Conservation (phyloP, 116 monocot genomes). For the Papilionanthe hybrid region DNA sequence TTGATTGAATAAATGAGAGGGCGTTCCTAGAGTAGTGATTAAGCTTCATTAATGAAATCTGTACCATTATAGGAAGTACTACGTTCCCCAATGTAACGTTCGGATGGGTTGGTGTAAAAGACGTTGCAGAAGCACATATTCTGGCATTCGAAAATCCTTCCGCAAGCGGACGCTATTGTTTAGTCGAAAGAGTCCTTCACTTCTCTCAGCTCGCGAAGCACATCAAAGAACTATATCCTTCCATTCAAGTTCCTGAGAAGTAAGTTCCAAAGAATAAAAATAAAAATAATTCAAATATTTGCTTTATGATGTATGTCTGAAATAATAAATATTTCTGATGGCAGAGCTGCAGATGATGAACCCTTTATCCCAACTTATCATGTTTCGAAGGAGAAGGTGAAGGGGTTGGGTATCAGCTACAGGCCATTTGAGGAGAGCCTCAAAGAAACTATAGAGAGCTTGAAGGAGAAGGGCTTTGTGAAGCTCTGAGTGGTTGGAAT, state of each 20-base stretch:
- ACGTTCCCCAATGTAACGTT: constrained; percentile 59
- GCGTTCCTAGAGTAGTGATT: no score
- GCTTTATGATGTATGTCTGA: no score
- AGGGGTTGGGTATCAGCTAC: constrained; percentile 29
- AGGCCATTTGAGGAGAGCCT: constrained; percentile 33
- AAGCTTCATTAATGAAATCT: not conserved
- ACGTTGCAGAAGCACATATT: constrained; percentile 80
- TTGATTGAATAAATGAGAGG: no score
- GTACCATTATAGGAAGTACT: constrained; percentile 37
- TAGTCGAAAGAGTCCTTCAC: constrained; percentile 79
- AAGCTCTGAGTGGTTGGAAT: not conserved
- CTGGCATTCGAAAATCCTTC: constrained; percentile 72
- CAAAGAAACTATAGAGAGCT: constrained; percentile 40
- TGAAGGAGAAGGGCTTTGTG: constrained; percentile 23
- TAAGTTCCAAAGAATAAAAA: constrained; percentile 23
- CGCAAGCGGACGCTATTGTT: constrained; percentile 82
- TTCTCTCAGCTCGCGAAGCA: constrained; percentile 57
- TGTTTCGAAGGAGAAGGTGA: constrained; percentile 35
- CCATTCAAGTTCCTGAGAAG: constrained; percentile 60
- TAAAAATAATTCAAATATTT: no score
- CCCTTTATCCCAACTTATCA: constrained; percentile 33
- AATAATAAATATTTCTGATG: not conserved
- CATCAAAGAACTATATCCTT: constrained; percentile 63
- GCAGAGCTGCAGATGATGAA: constrained; percentile 38
- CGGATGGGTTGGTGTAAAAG: constrained; percentile 81